Percentiles rank a stretch among this genome's conserved stretches.
phyloP scores from a whole-genome alignment of 2,329 filamentous ascomycete genomes.

The Colletotrichum melonis region DNA sequence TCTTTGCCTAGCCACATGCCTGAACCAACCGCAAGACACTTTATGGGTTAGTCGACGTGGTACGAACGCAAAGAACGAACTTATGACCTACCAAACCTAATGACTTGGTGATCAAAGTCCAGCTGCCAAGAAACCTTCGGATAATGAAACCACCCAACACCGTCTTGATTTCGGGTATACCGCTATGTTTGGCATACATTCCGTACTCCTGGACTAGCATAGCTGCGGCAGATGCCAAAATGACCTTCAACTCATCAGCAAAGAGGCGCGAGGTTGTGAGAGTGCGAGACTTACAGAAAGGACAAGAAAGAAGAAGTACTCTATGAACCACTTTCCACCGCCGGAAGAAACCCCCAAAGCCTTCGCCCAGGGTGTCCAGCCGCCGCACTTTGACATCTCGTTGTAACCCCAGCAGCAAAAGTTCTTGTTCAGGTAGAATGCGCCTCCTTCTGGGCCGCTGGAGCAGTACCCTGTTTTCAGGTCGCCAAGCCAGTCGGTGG shows the following conservation, averaged over 20 bases:
- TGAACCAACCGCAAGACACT: slow-evolving; percentile 91
- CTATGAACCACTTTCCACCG: slow-evolving; percentile 82
- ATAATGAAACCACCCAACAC: slow-evolving; percentile 95
- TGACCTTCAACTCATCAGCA: slow-evolving; percentile 59
- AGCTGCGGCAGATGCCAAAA: slow-evolving; percentile 83
- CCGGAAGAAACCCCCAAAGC: slow-evolving; percentile 75
- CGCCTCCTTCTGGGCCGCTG: slow-evolving; percentile 78
- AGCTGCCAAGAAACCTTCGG: slow-evolving; percentile 83
- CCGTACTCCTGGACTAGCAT: slow-evolving; percentile 87
- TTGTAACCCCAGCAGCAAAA: slow-evolving; percentile 97
- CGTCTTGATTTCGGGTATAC: slow-evolving; percentile 98
- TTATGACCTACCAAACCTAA: slow-evolving; percentile 76
- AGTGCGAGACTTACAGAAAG: slow-evolving; percentile 73
- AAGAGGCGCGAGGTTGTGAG: neutral
- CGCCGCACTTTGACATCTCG: slow-evolving; percentile 81
- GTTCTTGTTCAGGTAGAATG: slow-evolving; percentile 88
- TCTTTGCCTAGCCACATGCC: slow-evolving; percentile 98
- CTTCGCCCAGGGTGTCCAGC: slow-evolving; percentile 88
- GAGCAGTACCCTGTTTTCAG: slow-evolving; percentile 91
- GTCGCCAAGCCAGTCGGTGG: slow-evolving; percentile 93
- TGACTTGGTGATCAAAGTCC: slow-evolving; percentile 92
- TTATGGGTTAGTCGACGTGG: slow-evolving; percentile 40
- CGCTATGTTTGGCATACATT: slow-evolving; percentile 90
- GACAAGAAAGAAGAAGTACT: slow-evolving; percentile 88
- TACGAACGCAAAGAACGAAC: neutral